Base-by-base conservation (phyloP, 2,329 filamentous ascomycete species). In the Colletotrichum simmondsii region DNA sequence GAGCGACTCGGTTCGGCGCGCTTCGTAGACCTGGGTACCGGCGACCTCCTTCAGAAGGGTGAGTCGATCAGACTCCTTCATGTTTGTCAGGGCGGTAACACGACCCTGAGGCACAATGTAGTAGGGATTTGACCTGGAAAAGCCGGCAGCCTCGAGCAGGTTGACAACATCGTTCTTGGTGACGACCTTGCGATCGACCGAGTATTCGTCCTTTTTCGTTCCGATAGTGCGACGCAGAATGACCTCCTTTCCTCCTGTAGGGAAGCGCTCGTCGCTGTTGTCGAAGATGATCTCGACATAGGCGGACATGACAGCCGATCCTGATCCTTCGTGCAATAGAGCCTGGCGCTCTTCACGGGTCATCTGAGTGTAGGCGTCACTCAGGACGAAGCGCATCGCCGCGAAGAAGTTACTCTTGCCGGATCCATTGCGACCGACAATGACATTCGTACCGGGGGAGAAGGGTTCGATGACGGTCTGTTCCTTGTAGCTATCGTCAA, bases 371-470 rank as follows among this genome's bases (percentile, higher is more conserved):
- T 99, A 99, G 76, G 95, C 95, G 91, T 99, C 97, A 84, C 95
- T 97, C 75, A 99, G 92, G 58, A 98, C 97, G 85, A 99, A 99
- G 71, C 97, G 95, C 83, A 99, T 98, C 57, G 97, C 97, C 64
- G 97, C 96, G 85, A 99, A 99, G 90, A 99, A 99, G 86, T 99
- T 99, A 83, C 95, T 98, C 89, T 99, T 99, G 80, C 97, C 97
- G 3, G 97, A 98, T 77, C 97, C 97, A 92, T 99, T 99, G 87
- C 97, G 96, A 77, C 97, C 97, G 80, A 99, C 97, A 79, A 99
- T 97, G 77, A 99, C 95, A 87, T 99, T 99, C 79, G 96, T 97
- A 79, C 97, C 97, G 65, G 96, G 93, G 57, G 96, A 98, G 85
- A 99, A 99, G 74, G 96, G 96, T 82, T 99, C 97, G 82, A 98